Evolutionary conservation across 202 grass and related monocot species (phyloP).

Genomic region (Digitaria exilis): DNA sequence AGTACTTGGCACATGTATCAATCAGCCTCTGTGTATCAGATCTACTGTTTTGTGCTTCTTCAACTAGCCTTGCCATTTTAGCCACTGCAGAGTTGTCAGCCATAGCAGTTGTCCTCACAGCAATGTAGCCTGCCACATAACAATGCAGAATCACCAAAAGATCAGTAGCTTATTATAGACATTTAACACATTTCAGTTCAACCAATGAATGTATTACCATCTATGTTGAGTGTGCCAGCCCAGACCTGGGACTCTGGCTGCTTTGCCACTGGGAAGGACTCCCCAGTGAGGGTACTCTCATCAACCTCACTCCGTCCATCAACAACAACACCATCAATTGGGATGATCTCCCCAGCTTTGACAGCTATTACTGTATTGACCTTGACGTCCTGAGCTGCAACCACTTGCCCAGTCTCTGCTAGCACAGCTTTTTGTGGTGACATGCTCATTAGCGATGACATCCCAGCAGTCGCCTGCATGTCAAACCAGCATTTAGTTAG

Average conservation of each 20-base stretch:
- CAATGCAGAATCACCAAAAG: slow-evolving; percentile 3
- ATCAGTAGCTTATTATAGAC: slow-evolving; percentile 14
- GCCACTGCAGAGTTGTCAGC: slow-evolving; percentile 85
- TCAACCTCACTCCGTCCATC: slow-evolving; percentile 86
- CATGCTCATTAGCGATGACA: slow-evolving; percentile 95
- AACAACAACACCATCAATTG: slow-evolving; percentile 83
- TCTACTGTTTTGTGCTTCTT: slow-evolving; percentile 95
- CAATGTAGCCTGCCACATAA: slow-evolving; percentile 82
- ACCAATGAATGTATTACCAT: slow-evolving; percentile 54
- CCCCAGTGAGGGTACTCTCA: slow-evolving; percentile 89
- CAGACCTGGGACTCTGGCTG: slow-evolving; percentile 82
- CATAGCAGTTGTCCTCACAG: slow-evolving; percentile 86
- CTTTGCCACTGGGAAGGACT: slow-evolving; percentile 84
- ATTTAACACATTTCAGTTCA: not conserved
- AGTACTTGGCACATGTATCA: slow-evolving; percentile 88
- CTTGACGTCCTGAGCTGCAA: slow-evolving; percentile 78
- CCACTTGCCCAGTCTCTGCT: slow-evolving; percentile 65
- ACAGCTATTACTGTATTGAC: slow-evolving; percentile 74
- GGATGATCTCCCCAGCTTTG: slow-evolving; percentile 85
- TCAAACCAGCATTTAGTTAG: slow-evolving; percentile 17
- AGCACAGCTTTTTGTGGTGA: slow-evolving; percentile 87
- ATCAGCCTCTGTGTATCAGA: slow-evolving; percentile 82
- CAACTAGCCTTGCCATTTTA: slow-evolving; percentile 90
- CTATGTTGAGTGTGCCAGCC: slow-evolving; percentile 92
- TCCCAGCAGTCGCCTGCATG: slow-evolving; percentile 76